Evolutionary conservation across 768 basidiomycete species (phyloP), one percentile per base, ranked within the genome.

Genomic region (Scleroderma citrinum): DNA sequence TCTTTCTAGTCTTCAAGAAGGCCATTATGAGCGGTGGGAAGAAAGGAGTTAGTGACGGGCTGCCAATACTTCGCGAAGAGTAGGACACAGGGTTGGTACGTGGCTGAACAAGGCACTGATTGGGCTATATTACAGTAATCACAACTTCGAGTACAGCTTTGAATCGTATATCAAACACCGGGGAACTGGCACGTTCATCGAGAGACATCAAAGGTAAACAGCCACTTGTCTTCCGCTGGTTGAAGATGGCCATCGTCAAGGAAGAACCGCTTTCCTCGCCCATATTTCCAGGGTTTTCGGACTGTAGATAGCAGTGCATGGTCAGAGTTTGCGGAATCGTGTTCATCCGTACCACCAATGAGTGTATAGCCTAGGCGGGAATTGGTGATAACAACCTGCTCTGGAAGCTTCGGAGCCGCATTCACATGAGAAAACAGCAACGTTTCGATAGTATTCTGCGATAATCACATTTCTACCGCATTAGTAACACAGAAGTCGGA

Each of bases 21-120:
- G 74, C 40, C 61, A 69, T 21, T 84, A 76, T 54, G 83, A 87
- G 59, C 71, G 71, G 16, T 91, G 86, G 85, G 74, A 78, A 42
- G 88, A 91, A 65, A 73, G 73, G 64, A 81, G 80, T 57, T 86
- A 56, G 49, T 7, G 30, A 42, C 23, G 39, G 35, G 26, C 6
- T 14, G 10, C 26, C 17, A 10, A 13, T 43, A 4, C 10, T 34
- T 17, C 17, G 17, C 30, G 14, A 21, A n/a, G 21, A 31, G 8
- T n/a, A 29, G n/a, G 40, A 21, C 26, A 38, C 20, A 50, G 39
- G 31, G 44, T 46, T 47, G 51, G 30, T 51, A 35, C 16, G 42
- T 38, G n/a, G 32, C 36, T 14, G 16, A 35, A 48, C 19, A 6
- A n/a, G n/a, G 20, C 19, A 19, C 11, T 20, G 13, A 36, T 40